Base-by-base conservation (phyloP, 106 monocot species). In the Dioscorea zingiberensis region DNA sequence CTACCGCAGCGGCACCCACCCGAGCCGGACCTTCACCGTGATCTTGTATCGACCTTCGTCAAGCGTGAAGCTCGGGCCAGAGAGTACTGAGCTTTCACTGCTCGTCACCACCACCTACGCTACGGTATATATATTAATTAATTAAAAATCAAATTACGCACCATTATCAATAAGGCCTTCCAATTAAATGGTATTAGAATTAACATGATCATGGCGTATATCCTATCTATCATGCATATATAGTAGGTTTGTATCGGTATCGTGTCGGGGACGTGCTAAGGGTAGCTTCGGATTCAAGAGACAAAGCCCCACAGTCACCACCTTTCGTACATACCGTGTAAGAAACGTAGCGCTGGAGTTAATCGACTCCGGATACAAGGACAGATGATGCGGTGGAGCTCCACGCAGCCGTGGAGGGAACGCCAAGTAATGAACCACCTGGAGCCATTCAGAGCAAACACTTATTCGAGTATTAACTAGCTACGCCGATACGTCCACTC, bases 351-450 rank as follows among this genome's bases (percentile, higher is more conserved):
- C 71, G 14, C 55, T 94, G n/a, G 30, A 94, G 94, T 84, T n/a
- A n/a, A 84, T 94, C 46, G 94, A 94, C 27, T 55, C 89, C 2
- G 94, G n/a, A n/a, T n/a, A 94, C 75, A 94, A 94, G n/a, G 72
- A 94, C 94, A 0, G 86, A 90, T 62, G 94, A 94, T n/a, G n/a
- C n/a, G 67, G 81, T 75, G 12, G 94, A 94, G 79, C 84, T 94
- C 21, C 94, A 89, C 27, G 69, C 68, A 10, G 94, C 94, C 25
- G 77, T 94, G 38, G n/a, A n/a, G 47, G 54, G 32, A 79, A 69
- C 25, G 86, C 84, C 3, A n/a, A n/a, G n/a, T n/a, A n/a, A 77
- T 84, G 48, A 66, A 53, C 25, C 73, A 89, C 48, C 72, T 94
- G n/a, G 77, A 76, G 58, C 84, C 86, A 3, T 87, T 86, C 73